Percentiles rank a stretch among this genome's conserved stretches.
Conservation (phyloP, 306 rosid genomes). For the Acacia melanoxylon region DNA sequence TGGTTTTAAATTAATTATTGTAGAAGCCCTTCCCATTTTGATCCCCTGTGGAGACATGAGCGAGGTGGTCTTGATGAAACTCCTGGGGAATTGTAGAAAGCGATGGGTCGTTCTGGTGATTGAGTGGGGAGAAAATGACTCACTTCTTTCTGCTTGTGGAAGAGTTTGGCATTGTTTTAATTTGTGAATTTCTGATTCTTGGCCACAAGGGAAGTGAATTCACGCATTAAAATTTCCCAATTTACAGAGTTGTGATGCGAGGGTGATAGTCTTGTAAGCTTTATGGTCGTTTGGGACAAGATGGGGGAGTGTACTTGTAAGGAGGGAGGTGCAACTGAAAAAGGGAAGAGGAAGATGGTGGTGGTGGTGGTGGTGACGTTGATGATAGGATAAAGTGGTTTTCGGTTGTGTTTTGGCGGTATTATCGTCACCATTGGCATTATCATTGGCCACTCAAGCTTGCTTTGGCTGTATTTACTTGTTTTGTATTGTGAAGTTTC, state of each 20-base stretch:
- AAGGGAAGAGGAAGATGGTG: too few relatives aligned
- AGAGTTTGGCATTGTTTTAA: not conserved
- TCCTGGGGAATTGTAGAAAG: constrained; percentile 22
- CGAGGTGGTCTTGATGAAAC: constrained; percentile 12
- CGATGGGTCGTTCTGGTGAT: constrained; percentile 1
- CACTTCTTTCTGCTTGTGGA: constrained; percentile 4
- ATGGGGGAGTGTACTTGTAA: not conserved
- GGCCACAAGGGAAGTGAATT: not conserved
- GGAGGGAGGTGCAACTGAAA: too few relatives aligned
- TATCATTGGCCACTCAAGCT: not conserved
- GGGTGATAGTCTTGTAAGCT: not conserved
- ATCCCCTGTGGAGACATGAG: not conserved
- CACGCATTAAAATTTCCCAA: not conserved
- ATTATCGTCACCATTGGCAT: not conserved
- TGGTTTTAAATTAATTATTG: constrained; percentile 26
- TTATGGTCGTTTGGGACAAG: not conserved
- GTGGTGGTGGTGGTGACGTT: too few relatives aligned
- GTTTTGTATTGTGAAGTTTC: not conserved
- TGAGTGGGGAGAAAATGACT: not conserved
- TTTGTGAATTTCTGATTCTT: not conserved
- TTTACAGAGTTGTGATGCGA: too few relatives aligned
- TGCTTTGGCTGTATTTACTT: not conserved
- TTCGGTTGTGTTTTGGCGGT: not conserved
- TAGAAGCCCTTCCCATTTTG: not conserved
- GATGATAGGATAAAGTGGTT: not conserved